Percentiles rank a stretch among this genome's conserved stretches.
Conservation (phyloP, 1,139 yeast genomes). For the Diutina catenulata region DNA sequence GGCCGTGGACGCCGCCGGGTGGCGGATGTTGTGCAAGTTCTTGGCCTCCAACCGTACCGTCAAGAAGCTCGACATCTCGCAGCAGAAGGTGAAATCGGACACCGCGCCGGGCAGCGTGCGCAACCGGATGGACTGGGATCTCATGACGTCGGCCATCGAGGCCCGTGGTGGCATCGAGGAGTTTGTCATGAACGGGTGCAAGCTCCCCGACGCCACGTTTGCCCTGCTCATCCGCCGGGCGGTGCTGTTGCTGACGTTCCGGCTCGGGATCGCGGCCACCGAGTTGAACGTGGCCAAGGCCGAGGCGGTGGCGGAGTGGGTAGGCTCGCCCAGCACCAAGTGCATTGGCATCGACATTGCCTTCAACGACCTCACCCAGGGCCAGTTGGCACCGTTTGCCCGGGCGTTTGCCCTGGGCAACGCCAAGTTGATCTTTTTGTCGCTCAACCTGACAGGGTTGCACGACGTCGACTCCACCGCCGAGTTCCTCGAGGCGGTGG, state of each 20-base stretch:
- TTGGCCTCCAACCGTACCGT: constrained; percentile 45
- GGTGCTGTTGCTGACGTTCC: constrained; percentile 41
- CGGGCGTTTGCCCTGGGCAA: constrained; percentile 22
- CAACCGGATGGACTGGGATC: constrained; percentile 64
- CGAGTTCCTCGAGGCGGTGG: constrained; percentile 37
- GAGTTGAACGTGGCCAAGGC: constrained; percentile 46
- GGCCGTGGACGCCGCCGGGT: constrained; percentile 55
- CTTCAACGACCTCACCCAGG: constrained; percentile 57
- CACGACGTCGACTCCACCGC: constrained; percentile 41
- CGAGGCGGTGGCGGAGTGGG: constrained; percentile 46
- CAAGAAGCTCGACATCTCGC: constrained; percentile 68
- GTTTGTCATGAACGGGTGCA: constrained; percentile 71
- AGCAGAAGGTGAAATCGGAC: constrained; percentile 51
- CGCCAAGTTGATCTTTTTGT: constrained; percentile 42
- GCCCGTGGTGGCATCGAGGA: constrained; percentile 71
- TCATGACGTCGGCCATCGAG: constrained; percentile 48
- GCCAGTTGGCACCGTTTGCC: constrained; percentile 40
- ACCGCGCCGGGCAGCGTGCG: constrained; percentile 34
- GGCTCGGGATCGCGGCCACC: constrained; percentile 70
- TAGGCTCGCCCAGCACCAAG: constrained; percentile 35
- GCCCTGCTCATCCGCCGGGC: constrained; percentile 40
- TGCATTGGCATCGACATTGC: constrained; percentile 82
- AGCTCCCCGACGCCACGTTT: constrained; percentile 42
- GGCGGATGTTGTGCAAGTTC: constrained; percentile 69
- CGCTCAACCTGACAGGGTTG: constrained; percentile 60